phyloP scores from a whole-genome alignment of 108 stramenopile species.

The Cyclotella choctawhatcheeana region DNA sequence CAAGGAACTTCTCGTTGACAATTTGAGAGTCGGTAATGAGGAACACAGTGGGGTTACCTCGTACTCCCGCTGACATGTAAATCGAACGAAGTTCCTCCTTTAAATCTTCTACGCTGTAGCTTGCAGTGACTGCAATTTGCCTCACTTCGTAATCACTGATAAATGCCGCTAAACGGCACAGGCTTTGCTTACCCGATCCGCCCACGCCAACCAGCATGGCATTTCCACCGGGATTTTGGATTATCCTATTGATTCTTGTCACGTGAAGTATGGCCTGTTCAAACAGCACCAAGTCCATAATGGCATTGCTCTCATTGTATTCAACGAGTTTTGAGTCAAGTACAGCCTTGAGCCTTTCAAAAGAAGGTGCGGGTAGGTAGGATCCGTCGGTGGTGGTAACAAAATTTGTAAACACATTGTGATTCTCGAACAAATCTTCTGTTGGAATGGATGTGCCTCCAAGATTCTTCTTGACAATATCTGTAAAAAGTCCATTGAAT shows the following conservation, averaged over 20 bases:
- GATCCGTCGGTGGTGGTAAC: slow-evolving; percentile 57
- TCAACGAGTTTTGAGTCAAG: slow-evolving; percentile 78
- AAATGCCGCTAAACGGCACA: slow-evolving; percentile 85
- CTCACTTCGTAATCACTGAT: slow-evolving; percentile 84
- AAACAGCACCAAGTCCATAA: slow-evolving; percentile 93
- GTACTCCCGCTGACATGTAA: slow-evolving; percentile 73
- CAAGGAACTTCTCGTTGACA: slow-evolving; percentile 88
- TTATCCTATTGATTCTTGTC: slow-evolving; percentile 84
- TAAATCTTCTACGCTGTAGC: slow-evolving; percentile 79
- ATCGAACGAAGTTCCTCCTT: slow-evolving; percentile 84
- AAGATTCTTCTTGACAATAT: slow-evolving; percentile 54
- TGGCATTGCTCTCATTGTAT: slow-evolving; percentile 88
- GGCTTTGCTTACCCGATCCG: slow-evolving; percentile 86
- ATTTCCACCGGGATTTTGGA: slow-evolving; percentile 85
- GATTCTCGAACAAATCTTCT: slow-evolving; percentile 36
- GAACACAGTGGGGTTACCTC: slow-evolving; percentile 79
- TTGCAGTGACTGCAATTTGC: slow-evolving; percentile 79
- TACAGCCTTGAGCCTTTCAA: slow-evolving; percentile 59
- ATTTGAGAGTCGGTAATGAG: slow-evolving; percentile 92
- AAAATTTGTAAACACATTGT: slow-evolving; percentile 84
- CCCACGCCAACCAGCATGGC: slow-evolving; percentile 94
- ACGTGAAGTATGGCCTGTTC: slow-evolving; percentile 89
- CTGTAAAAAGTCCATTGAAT: slow-evolving; percentile 53
- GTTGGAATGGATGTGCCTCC: slow-evolving; percentile 19
- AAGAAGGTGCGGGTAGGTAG: slow-evolving; percentile 62